Evolutionary conservation across 2,329 filamentous ascomycete genomes (phyloP), one percentile per base, ranked within the genome.

Genomic region (Ascochyta pisi): DNA sequence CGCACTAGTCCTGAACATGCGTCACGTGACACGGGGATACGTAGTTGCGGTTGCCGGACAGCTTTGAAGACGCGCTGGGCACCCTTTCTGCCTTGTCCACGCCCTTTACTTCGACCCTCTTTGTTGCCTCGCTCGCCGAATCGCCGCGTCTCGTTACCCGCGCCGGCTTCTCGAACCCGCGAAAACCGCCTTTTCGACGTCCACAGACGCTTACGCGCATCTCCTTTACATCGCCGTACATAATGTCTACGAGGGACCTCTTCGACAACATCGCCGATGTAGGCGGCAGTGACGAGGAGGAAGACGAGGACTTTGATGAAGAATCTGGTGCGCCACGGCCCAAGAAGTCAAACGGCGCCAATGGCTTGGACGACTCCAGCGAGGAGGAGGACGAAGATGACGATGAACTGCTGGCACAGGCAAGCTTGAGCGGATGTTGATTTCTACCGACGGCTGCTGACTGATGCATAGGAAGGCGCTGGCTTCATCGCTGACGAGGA

Each of bases 401-500:
- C 38, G 74, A 77, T 57, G 74, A 75, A 45, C 61, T 58, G 38
- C 60, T 74, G 35, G 61, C 63, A 54, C 58, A 69, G 63, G 73
- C 69, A 68, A 65, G 72, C 54, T 41, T 27, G 40, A 60, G 69
- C 66, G 61, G 59, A 62, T 49, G 6, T 6, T 2, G 2, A 27
- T 6, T 10, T 15, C 9, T 19, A 7, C 12, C 23, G 9, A 6
- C 27, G 31, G 23, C 23, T 57, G 54, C 68, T 71, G 50, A 71
- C 58, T 39, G 34, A 23, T 57, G 16, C 6, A 42, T 52, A 96
- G 92, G 85, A 96, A 63, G 90, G 90, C 48, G 92, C 96, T 80
- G 94, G 93, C 24, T 99, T 98, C 78, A 97, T 99, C 64, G 92
- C 96, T 61, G 92, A 96, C 69, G 93, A 96, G 70, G 92, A 94